These are phyloP conservation scores for Mariannaea elegans DNA, from an alignment of 2,329 filamentous ascomycete species.

Conservation along the genomic window DNA sequence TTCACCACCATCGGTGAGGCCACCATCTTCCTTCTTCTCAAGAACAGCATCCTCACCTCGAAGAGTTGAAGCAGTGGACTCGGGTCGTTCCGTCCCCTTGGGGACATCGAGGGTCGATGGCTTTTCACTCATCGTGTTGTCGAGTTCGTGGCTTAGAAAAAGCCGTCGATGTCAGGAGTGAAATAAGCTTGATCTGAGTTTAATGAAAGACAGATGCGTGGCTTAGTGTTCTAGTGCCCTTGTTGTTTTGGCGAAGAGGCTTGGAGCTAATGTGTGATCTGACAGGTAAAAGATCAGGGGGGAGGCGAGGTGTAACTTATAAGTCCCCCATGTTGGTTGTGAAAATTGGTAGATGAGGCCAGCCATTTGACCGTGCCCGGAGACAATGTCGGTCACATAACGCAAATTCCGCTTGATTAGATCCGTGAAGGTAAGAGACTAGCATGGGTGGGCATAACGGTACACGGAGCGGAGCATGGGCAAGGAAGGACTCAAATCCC, in stretches of 20 bases:
- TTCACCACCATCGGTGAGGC: conserved; percentile 31
- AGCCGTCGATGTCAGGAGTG: neutral
- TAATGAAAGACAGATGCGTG: neutral
- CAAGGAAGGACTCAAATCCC: conserved; percentile 18
- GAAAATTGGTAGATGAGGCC: neutral
- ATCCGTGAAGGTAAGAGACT: conserved; percentile 9
- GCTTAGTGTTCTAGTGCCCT: conserved; percentile 1
- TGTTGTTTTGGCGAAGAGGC: conserved; percentile 18
- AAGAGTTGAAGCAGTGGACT: conserved; percentile 43
- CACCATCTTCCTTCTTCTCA: conserved; percentile 39
- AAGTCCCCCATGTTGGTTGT: no score
- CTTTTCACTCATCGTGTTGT: conserved; percentile 25
- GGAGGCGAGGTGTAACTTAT: conserved; percentile 12
- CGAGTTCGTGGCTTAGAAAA: neutral
- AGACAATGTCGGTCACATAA: conserved; percentile 29
- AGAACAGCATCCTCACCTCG: conserved; percentile 38
- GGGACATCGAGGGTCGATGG: conserved; percentile 36
- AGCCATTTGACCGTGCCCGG: conserved; percentile 23
- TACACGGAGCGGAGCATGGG: conserved; percentile 23
- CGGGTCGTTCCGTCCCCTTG: conserved; percentile 31
- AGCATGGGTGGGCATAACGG: conserved; percentile 34
- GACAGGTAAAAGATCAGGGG: conserved; percentile 10
- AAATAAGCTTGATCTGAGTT: conserved; percentile 27
- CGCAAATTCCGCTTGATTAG: conserved; percentile 33
- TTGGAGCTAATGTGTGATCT: conserved; percentile 15